phyloP scores from a whole-genome alignment of 495 filamentous ascomycete species.

The Hypoxylon rickii region DNA sequence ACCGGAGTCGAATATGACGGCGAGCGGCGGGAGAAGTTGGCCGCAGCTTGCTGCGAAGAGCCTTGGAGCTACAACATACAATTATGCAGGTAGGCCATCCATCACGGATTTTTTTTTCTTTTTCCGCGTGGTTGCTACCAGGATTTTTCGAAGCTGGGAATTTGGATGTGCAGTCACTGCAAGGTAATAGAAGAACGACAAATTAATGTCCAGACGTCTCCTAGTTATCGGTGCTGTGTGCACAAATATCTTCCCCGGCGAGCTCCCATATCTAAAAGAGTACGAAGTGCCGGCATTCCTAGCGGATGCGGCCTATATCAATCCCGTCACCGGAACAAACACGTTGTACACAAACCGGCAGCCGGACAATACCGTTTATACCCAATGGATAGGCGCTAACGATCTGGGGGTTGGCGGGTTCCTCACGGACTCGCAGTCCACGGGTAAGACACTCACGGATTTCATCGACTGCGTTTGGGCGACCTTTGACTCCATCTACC shows the following conservation, averaged over 20 bases:
- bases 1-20: slow-evolving; percentile 50
- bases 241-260: slow-evolving; percentile 63
- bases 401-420: slow-evolving; percentile 69
- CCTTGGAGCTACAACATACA: slow-evolving; percentile 63
- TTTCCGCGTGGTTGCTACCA: neutral
- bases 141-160: too few relatives aligned
- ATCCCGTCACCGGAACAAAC: slow-evolving; percentile 43
- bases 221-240: slow-evolving; percentile 68
- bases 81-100: slow-evolving; percentile 60
- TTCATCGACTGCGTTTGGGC: slow-evolving; percentile 69
- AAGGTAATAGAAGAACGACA: too few relatives aligned
- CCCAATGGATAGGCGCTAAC: slow-evolving; percentile 80
- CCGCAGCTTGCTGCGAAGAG: slow-evolving; percentile 61
- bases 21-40: slow-evolving; percentile 71
- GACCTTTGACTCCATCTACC: slow-evolving; percentile 62
- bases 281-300: slow-evolving; percentile 73
- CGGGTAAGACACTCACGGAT: slow-evolving; percentile 61
- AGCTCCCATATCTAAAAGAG: slow-evolving; percentile 64
- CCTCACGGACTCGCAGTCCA: slow-evolving; percentile 62
- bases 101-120: neutral
- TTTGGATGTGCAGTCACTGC: too few relatives aligned
- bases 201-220: neutral
- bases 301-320: slow-evolving; percentile 57
- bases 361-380: slow-evolving; percentile 65
- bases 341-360: slow-evolving; percentile 56